phyloP scores from a whole-genome alignment of 495 filamentous ascomycete species.

The Aspergillus diversus region DNA sequence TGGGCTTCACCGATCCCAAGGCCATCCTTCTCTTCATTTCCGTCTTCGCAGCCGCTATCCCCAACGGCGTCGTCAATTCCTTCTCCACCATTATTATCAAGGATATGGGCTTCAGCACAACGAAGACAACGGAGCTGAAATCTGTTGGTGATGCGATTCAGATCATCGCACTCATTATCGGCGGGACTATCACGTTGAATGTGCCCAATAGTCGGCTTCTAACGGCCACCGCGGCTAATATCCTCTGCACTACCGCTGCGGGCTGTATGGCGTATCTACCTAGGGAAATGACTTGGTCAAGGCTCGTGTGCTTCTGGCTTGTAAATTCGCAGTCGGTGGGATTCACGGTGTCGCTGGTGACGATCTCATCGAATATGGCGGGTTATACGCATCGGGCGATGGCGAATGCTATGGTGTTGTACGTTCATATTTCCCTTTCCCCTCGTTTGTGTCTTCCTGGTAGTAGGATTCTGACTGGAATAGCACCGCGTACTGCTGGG shows the following conservation, averaged over 20 bases:
- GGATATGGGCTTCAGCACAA: slow-evolving; percentile 22
- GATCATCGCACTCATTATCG: not conserved
- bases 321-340: not conserved
- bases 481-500: not conserved
- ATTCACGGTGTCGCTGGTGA: slow-evolving; percentile 11
- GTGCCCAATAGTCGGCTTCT: not conserved
- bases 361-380: slow-evolving; percentile 23
- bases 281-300: not conserved
- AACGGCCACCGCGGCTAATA: not conserved
- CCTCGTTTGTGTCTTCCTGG: no score
- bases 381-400: slow-evolving; percentile 25
- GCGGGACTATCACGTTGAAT: not conserved
- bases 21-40: slow-evolving; percentile 19
- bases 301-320: not conserved
- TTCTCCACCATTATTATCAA: slow-evolving; percentile 26
- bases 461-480: not conserved
- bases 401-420: slow-evolving; percentile 24
- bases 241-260: not conserved
- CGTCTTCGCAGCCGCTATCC: slow-evolving; percentile 21
- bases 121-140: not conserved
- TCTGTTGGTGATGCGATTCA: not conserved
- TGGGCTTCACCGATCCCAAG: not conserved
- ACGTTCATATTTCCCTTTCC: not conserved
- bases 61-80: slow-evolving; percentile 23
- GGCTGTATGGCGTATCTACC: not conserved